Conservation (phyloP, 164 flowering plant species). For the Umbellularia californica region DNA sequence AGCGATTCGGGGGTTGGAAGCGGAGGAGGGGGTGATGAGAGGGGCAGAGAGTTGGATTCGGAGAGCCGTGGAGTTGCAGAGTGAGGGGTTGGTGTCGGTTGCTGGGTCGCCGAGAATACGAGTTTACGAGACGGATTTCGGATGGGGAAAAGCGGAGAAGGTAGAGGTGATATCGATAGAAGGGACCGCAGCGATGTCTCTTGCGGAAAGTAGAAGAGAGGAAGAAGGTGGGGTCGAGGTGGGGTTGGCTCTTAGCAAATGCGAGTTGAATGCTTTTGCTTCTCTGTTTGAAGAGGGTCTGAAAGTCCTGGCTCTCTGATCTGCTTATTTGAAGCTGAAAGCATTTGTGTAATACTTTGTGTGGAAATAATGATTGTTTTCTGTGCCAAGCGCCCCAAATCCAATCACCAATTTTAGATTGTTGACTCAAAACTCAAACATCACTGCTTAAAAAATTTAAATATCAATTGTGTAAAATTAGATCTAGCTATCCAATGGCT, state of each 20-base stretch:
- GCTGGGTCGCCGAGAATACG: slow-evolving; percentile 38
- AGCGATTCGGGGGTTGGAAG: slow-evolving; percentile 13
- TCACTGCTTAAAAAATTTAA: too few species aligned
- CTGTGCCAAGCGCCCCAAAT: too few species aligned
- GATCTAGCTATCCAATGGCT: too few species aligned
- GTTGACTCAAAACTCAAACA: too few species aligned
- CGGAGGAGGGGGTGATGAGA: slow-evolving; percentile 6
- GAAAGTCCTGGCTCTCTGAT: neutral
- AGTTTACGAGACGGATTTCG: slow-evolving; percentile 48
- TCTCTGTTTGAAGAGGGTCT: neutral
- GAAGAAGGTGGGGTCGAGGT: slow-evolving; percentile 42
- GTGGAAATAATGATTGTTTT: too few species aligned
- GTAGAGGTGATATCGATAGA: slow-evolving; percentile 34
- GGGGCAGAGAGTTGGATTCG: slow-evolving; percentile 5
- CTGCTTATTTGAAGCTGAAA: too few species aligned
- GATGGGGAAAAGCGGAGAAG: slow-evolving; percentile 54
- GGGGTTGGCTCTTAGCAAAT: slow-evolving; percentile 24
- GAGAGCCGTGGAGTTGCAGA: slow-evolving; percentile 5
- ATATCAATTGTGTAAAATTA: too few species aligned
- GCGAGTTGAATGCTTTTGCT: slow-evolving; percentile 28
- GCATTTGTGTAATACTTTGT: too few species aligned
- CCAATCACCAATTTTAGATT: too few species aligned
- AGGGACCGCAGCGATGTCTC: slow-evolving; percentile 23
- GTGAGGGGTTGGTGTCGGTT: slow-evolving; percentile 7
- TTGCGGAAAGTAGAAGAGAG: slow-evolving; percentile 35